Base-by-base conservation (phyloP, 129 eudicot genomes). In the Glebionis coronaria region DNA sequence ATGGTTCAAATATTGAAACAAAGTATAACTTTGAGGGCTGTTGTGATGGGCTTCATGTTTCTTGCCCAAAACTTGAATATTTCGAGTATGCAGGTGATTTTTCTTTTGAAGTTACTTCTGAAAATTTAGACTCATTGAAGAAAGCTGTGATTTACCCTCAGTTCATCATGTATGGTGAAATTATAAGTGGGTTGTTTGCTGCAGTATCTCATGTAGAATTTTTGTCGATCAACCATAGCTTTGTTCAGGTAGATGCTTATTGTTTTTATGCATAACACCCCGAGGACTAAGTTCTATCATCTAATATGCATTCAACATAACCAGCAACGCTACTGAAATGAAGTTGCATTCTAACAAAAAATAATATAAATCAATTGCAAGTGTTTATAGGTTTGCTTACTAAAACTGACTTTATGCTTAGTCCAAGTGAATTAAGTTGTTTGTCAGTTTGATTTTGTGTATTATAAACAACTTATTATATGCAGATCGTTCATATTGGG, bases 161-260 rank as follows among this genome's bases (percentile, higher is more conserved):
- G 3, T 3, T 11, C 52, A 42, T 42, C 47, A 0, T 13, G 25
- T 31, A 15, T 28, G 50, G 59, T 8, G 23, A 54, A 12, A 25
- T n/a, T 10, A 25, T 64, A 11, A 53, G 65, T 44, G 57, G 27
- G 38, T 44, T 73, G 65, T 40, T 73, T 63, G 56, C 29, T 25
- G 58, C 47, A 23, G 16, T 53, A 42, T 73, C 78, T 42, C 57
- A 63, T 55, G 50, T 63, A 47, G 77, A 73, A 73, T 54, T 50
- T 40, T 63, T 73, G 56, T 62, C 56, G 13, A 14, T 55, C 16
- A 54, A 18, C 38, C 20, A 14, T 16, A 42, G 9, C 29, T 63
- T 45, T 12, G 8, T 65, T 29, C 40, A 73, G 78, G 78, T 73
- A 73, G 10, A n/a, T 62, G 14, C 44, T 9, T 52, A 25, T 44